Conservation (phyloP, 176 grass and related monocot species). For the Avena sativa region DNA sequence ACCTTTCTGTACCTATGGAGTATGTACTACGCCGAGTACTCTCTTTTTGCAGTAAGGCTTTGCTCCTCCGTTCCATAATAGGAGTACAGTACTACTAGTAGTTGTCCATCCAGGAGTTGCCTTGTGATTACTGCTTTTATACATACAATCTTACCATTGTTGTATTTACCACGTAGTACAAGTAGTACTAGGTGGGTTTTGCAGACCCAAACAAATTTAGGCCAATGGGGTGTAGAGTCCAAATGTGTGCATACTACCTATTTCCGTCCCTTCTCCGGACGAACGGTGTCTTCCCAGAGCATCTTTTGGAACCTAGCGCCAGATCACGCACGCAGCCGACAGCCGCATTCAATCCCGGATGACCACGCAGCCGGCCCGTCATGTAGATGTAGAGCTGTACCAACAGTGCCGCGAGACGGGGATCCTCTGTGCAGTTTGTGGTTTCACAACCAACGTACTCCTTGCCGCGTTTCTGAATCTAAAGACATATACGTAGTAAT, state of each 20-base stretch:
- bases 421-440: conserved; percentile 35
- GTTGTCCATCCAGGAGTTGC: neutral
- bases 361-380: neutral
- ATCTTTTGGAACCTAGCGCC: conserved; percentile 1
- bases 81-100: neutral
- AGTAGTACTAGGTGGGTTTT: neutral
- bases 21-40: neutral
- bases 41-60: neutral
- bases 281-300: conserved; percentile 11
- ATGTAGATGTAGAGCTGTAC: conserved; percentile 21
- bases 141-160: too few species aligned
- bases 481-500: too few species aligned
- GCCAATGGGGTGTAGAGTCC: neutral
- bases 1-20: neutral
- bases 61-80: neutral
- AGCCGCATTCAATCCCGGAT: conserved; percentile 25
- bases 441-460: too few species aligned
- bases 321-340: conserved; percentile 18
- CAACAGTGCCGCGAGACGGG: neutral
- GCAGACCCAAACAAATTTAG: neutral
- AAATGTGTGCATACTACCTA: neutral
- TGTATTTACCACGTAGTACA: too few species aligned
- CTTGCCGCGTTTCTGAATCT: too few species aligned
- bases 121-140: too few species aligned
- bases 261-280: neutral